Evolutionary conservation across 768 basidiomycete genomes (phyloP), one percentile per base, ranked within the genome.

Genomic region (Leccinum pellstonianum): DNA sequence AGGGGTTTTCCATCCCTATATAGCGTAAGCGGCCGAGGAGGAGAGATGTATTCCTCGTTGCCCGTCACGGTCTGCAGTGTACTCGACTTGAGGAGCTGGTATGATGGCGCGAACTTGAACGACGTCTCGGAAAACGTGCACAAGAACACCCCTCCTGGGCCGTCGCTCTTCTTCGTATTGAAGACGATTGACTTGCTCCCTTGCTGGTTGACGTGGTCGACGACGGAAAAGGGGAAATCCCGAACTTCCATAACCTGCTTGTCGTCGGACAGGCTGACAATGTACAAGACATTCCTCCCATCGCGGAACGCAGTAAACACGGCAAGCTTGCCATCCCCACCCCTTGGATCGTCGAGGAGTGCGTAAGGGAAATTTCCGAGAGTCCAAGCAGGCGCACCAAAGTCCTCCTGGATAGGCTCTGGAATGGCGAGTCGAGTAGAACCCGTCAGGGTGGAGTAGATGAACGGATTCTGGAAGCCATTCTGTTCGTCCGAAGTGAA

Each of bases 401-500:
- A 86, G 63, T 89, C 88, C 56, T 86, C 77, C 0, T 69, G 52
- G 21, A 86, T 65, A 1, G 84, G 75, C 31, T 68, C 53, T 3
- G 75, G 62, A 38, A 87, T 55, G 23, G 62, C 67, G 12, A 69
- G 78, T 21, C 52, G 58, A 21, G 56, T 50, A 10, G 72, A 69
- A 15, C 73, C 72, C 5, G 74, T 66, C 3, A 63, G 25, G 25
- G 79, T 62, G 46, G 76, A 74, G 70, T 81, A 86, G 23, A 66
- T 77, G 80, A 29, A 29, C 27, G 27, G 27, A 29, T 29, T 29
- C 27, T 29, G 27, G 27, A 29, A 92, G 0, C 87, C 88, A 15
- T 83, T 82, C 27, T 59, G 27, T 56, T 77, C 76, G 63, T 93
- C 90, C 33, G 78, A 81, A 7, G 85, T 83, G 73, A 86, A 91